phyloP scores from a whole-genome alignment of 2,329 filamentous ascomycete genomes.

The Pseudocercospora musae region DNA sequence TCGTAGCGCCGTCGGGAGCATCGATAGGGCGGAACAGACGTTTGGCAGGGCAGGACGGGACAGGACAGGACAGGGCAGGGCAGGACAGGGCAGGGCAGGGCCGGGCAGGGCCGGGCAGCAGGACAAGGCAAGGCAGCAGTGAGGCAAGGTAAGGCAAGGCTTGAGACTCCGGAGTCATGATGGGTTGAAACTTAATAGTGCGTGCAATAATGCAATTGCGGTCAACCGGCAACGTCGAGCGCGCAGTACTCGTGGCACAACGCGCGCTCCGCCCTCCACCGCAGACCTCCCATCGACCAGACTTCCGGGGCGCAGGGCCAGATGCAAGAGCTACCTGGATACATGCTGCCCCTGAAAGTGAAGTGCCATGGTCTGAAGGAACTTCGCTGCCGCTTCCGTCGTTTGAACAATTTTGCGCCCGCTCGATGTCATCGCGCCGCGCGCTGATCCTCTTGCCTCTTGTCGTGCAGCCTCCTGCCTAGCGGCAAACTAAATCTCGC shows the following conservation, averaged over 20 bases:
- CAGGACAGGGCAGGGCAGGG: no score
- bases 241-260: background rate
- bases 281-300: slow-evolving; percentile 8
- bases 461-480: slow-evolving; percentile 6
- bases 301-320: slow-evolving; percentile 14
- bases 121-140: no score
- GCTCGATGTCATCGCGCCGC: slow-evolving; percentile 11
- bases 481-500: slow-evolving; percentile 18
- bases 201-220: no score
- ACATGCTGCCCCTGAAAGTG: slow-evolving; percentile 11
- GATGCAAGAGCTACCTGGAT: slow-evolving; percentile 7
- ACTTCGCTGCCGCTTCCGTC: slow-evolving; percentile 5
- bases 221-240: slow-evolving; percentile 2
- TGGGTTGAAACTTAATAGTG: background rate
- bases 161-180: background rate
- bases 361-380: slow-evolving; percentile 17
- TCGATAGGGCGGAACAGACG: slow-evolving; percentile 8
- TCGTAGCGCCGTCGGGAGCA: slow-evolving; percentile 4
- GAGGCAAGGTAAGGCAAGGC: background rate
- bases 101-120: no score
- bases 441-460: no score
- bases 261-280: background rate
- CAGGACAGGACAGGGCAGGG: no score
- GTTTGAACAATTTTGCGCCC: background rate
- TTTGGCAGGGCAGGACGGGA: no score